Conservation (phyloP, 1,284 basidiomycete species). For the Rhodotorula sp. region DNA sequence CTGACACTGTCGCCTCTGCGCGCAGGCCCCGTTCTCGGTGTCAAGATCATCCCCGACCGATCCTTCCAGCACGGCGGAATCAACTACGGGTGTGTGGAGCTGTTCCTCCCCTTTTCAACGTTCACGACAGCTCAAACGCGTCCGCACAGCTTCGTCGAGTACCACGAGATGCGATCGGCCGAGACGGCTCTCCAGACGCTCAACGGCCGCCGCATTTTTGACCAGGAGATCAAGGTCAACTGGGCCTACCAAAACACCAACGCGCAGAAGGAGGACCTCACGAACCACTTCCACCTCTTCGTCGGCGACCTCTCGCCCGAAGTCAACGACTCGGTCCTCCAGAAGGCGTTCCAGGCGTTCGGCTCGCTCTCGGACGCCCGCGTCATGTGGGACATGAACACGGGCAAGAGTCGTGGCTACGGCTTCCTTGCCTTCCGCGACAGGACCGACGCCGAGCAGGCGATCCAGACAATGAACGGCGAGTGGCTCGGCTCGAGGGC, state of each 20-base stretch:
- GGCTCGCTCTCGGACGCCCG: conserved; percentile 92
- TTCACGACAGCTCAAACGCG: too few species aligned
- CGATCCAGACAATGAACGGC: conserved; percentile 98
- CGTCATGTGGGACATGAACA: conserved; percentile 99
- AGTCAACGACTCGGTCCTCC: conserved; percentile 95
- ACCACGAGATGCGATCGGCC: conserved; percentile 89
- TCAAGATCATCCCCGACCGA: conserved; percentile 98
- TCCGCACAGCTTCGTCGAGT: conserved; percentile 40
- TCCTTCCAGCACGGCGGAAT: conserved; percentile 96
- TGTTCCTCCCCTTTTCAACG: too few species aligned
- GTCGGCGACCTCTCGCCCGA: conserved; percentile 97
- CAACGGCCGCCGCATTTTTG: conserved; percentile 96
- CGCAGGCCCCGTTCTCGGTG: conserved; percentile 85
- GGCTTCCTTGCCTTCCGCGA: conserved; percentile 92
- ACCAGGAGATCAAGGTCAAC: conserved; percentile 58
- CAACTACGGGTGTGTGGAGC: conserved; percentile 83
- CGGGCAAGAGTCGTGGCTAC: conserved; percentile 92
- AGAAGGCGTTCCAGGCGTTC: conserved; percentile 91
- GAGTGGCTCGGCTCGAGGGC: conserved; percentile 97
- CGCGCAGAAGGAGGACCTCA: conserved; percentile 79
- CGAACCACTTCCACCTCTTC: conserved; percentile 94
- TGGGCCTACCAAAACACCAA: conserved; percentile 84
- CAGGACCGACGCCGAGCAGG: conserved; percentile 95
- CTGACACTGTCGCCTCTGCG: not conserved
- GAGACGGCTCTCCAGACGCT: conserved; percentile 95